Percentiles rank a stretch among this genome's conserved stretches.
These are phyloP conservation scores for Hericium coralloides DNA, from an alignment of 768 basidiomycete species.

Conservation along the genomic window DNA sequence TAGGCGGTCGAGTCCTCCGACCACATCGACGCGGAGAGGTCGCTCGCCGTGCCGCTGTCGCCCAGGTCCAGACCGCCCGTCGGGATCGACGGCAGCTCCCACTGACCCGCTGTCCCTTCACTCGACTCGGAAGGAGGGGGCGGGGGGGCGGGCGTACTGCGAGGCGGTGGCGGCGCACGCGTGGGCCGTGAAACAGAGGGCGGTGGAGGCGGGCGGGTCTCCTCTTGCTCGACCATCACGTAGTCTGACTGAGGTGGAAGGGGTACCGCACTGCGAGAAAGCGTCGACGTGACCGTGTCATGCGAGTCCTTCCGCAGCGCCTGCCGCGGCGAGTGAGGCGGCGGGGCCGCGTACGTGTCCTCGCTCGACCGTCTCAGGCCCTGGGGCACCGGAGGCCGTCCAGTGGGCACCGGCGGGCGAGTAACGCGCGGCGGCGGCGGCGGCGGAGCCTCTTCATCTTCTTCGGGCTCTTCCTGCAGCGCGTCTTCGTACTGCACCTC, in stretches of 20 bases:
- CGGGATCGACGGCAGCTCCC: conserved; percentile 60
- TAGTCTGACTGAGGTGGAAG: conserved; percentile 22
- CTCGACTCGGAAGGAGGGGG: conserved; percentile 25
- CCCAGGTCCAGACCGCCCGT: conserved; percentile 46
- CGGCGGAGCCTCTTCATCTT: conserved; percentile 36
- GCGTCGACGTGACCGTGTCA: conserved; percentile 14
- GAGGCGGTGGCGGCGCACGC: conserved; percentile 38
- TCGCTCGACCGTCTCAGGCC: not conserved
- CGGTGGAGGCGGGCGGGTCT: conserved; percentile 24
- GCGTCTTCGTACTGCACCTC: conserved; percentile 38
- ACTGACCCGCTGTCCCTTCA: conserved; percentile 34
- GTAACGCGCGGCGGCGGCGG: conserved; percentile 31
- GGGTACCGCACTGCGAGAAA: conserved; percentile 20
- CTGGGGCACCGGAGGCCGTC: not conserved
- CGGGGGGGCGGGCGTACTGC: conserved; percentile 24
- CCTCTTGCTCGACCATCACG: conserved; percentile 23
- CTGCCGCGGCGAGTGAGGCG: not conserved
- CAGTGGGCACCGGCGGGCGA: conserved; percentile 6
- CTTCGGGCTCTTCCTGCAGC: conserved; percentile 16
- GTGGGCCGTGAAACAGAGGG: conserved; percentile 6
- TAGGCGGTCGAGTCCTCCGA: conserved; percentile 37
- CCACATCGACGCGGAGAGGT: conserved; percentile 50
- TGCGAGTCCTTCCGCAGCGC: conserved; percentile 5
- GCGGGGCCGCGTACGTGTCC: conserved; percentile 3
- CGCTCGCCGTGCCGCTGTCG: conserved; percentile 24